These are phyloP conservation scores for Polychaeton citri DNA, from an alignment of 2,329 filamentous ascomycete species.

Conservation along the genomic window DNA sequence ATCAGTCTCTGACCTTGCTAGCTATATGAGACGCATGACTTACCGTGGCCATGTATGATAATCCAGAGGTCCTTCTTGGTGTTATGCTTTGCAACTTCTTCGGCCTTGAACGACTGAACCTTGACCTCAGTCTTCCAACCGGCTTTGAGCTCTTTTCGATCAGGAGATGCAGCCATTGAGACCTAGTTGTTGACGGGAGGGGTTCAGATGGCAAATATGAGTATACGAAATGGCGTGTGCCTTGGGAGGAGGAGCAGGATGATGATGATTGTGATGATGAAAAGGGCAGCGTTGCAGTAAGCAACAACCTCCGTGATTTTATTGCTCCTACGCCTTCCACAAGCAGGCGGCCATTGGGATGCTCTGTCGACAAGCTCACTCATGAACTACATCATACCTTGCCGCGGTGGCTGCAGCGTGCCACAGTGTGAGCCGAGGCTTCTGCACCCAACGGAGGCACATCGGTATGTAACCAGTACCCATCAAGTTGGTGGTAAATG, in stretches of 20 bases:
- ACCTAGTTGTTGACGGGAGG: neutral
- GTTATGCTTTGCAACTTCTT: conserved; percentile 93
- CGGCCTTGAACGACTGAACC: conserved; percentile 75
- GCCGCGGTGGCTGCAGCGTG: neutral
- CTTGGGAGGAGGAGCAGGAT: neutral
- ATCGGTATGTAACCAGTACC: too few species aligned
- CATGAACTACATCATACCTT: neutral
- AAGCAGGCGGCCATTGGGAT: neutral
- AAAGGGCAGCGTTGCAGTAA: neutral
- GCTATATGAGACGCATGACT: neutral
- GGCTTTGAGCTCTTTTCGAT: conserved; percentile 11
- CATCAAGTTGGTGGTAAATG: too few species aligned
- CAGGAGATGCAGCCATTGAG: conserved; percentile 1
- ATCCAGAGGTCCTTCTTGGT: conserved; percentile 96
- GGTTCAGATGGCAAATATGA: neutral
- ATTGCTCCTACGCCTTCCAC: neutral
- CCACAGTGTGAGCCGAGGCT: neutral
- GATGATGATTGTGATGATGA: neutral
- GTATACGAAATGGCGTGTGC: neutral
- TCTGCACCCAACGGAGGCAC: too few species aligned
- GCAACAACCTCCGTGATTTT: neutral
- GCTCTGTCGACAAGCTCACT: neutral
- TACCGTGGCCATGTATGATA: conserved; percentile 66
- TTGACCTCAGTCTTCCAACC: conserved; percentile 43
- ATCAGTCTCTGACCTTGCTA: neutral